Evolutionary conservation across 805 yeast species (phyloP).

Genomic region (Candida alai): DNA sequence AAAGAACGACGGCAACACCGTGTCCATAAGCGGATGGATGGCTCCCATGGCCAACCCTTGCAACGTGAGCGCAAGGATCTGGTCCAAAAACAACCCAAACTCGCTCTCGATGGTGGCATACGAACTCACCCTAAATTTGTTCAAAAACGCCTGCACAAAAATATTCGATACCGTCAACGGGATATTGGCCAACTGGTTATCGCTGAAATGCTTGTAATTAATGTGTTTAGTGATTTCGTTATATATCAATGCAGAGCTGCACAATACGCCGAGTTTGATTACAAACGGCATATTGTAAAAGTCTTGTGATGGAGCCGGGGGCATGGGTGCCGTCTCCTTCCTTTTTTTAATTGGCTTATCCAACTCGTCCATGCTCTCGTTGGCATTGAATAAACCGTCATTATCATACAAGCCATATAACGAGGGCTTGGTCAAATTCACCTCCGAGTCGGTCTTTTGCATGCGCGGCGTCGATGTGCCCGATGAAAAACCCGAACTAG

Average conservation of each 20-base stretch:
- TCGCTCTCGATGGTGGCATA: constrained; percentile 9
- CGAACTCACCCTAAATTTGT: constrained; percentile 19
- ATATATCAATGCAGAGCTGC: constrained; percentile 49
- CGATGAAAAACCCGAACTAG: constrained; percentile 8
- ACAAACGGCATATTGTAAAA: constrained; percentile 6
- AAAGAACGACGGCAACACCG: constrained; percentile 24
- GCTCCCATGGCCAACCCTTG: constrained; percentile 61
- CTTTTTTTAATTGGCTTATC: neutral
- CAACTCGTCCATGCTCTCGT: neutral
- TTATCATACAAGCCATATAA: constrained; percentile 50
- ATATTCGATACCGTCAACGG: constrained; percentile 36
- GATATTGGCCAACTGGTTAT: constrained; percentile 35
- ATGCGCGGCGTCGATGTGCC: constrained; percentile 22
- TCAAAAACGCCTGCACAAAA: constrained; percentile 23
- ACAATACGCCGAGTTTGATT: constrained; percentile 23
- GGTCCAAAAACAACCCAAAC: constrained; percentile 12
- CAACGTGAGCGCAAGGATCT: constrained; percentile 28
- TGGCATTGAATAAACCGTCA: constrained; percentile 20
- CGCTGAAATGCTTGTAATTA: constrained; percentile 46
- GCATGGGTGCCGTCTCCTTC: neutral
- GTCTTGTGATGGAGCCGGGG: constrained; percentile 1
- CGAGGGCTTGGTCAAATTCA: constrained; percentile 48
- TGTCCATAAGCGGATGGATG: constrained; percentile 44
- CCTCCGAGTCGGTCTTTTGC: constrained; percentile 38
- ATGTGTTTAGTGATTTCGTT: constrained; percentile 51